Evolutionary conservation across 495 filamentous ascomycete genomes (phyloP), one percentile per base, ranked within the genome.

Genomic region (Talaromyces wortmannii): DNA sequence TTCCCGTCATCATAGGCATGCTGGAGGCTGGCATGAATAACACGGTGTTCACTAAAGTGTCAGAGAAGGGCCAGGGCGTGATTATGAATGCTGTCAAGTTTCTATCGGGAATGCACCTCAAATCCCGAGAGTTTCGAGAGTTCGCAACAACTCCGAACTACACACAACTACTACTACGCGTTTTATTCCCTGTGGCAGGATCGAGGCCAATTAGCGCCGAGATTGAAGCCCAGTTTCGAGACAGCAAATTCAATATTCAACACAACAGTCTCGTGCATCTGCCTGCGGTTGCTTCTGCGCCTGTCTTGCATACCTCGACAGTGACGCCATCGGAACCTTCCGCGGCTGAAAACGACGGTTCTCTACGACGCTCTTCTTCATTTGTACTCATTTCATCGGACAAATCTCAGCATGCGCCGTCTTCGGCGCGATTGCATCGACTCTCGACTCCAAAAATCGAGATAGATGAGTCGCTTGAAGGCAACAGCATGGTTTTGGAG

Each of bases 331-430:
- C 78, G 61, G 67, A 79, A 45, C 63, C 59, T 62, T 71, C 63
- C 52, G 65, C 69, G 59, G 60, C 77, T 73, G 62, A 80, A 79
- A 23, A 23, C 23, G 18, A 80, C 72, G 60, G 80, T 77, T 58
- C 78, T 85, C 17, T 70, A 44, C 84, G 83, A 32, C 83, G 90
- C 55, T 84, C 86, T 2, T 97, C 94, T 7, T 94, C 92, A 6
- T 97, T 97, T 61, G 84, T 97, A 32, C 74, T 98, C 15, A 78
- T 97, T 16, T 88, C 88, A 11, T 83, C 88, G 12, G 83, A 91
- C 50, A 78, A 79, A 48, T 68, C 76, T 2, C 69, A 78, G 30
- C 68, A 79, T 51, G 63, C 66, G 10, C 77, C 83, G 4, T 81
- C 82, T 6, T 76, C 82, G 17, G 78, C 81, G 10, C 83, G 81